These are phyloP conservation scores for Xylariaceae sp. DNA, from an alignment of 2,329 filamentous ascomycete species.

Conservation along the genomic window DNA sequence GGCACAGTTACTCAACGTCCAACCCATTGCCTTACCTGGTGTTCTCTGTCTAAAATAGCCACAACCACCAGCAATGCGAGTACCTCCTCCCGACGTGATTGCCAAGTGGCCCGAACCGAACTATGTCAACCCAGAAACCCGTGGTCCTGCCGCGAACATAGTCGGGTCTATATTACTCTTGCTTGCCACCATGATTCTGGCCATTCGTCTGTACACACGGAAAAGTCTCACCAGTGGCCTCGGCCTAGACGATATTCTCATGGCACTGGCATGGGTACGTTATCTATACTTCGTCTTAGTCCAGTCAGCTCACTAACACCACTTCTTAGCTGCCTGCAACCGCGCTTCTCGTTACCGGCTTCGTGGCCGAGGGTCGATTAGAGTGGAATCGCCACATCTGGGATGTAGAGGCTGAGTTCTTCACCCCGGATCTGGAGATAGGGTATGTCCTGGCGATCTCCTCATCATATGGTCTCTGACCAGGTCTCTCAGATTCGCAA, in stretches of 20 bases:
- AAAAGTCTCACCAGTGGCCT: slow-evolving; percentile 26
- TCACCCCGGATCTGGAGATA: slow-evolving; percentile 18
- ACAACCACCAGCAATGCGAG: slow-evolving; percentile 18
- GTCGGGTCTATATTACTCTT: slow-evolving; percentile 19
- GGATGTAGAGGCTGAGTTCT: slow-evolving; percentile 20
- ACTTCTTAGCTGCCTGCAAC: slow-evolving; percentile 21
- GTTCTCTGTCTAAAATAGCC: no score
- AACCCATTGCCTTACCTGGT: no score
- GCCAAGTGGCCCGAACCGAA: slow-evolving; percentile 26
- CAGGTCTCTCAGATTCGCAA: slow-evolving; percentile 19
- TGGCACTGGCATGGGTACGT: slow-evolving; percentile 28
- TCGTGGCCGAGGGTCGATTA: slow-evolving; percentile 19
- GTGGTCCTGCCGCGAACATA: slow-evolving; percentile 22
- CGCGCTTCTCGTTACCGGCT: slow-evolving; percentile 23
- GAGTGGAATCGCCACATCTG: slow-evolving; percentile 28
- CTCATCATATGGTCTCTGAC: background rate
- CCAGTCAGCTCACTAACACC: background rate
- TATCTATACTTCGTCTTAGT: background rate
- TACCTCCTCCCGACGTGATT: slow-evolving; percentile 15
- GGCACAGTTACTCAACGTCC: no score
- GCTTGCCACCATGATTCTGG: slow-evolving; percentile 24
- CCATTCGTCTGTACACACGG: slow-evolving; percentile 29
- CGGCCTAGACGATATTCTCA: slow-evolving; percentile 29
- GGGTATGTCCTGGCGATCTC: slow-evolving; percentile 14
- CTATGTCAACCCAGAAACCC: slow-evolving; percentile 24